Evolutionary conservation across 768 basidiomycete species (phyloP).

Genomic region (Pluteus cervinus): DNA sequence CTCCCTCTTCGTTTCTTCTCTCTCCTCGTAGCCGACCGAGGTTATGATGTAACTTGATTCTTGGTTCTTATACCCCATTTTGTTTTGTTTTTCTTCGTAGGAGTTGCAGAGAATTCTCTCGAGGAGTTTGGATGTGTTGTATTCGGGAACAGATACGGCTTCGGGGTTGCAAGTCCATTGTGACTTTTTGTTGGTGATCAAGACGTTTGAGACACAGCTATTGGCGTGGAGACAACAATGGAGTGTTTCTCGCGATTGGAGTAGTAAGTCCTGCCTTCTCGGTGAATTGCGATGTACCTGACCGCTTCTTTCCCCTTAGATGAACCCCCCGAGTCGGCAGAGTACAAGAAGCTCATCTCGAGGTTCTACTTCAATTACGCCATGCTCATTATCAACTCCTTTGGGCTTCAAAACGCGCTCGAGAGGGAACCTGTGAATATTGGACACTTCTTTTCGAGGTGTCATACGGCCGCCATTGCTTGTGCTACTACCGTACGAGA

Average conservation of each 20-base stretch:
- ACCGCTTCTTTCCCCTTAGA: constrained; percentile 13
- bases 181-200: constrained; percentile 81
- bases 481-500: constrained; percentile 74
- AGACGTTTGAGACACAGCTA: constrained; percentile 79
- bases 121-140: constrained; percentile 84
- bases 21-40: too few species aligned
- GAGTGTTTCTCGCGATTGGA: constrained; percentile 31
- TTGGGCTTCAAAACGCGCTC: constrained; percentile 94
- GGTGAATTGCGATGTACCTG: constrained; percentile 1
- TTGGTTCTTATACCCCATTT: constrained; percentile 1
- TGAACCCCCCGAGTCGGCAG: constrained; percentile 14
- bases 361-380: constrained; percentile 84
- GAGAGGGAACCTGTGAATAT: constrained; percentile 70
- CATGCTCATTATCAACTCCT: constrained; percentile 87
- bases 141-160: constrained; percentile 71
- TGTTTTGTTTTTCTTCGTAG: constrained; percentile 26
- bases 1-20: not conserved
- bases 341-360: constrained; percentile 48
- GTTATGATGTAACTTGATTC: too few species aligned
- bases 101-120: constrained; percentile 88
- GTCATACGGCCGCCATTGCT: constrained; percentile 64
- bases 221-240: constrained; percentile 51
- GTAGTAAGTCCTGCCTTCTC: constrained; percentile 18
- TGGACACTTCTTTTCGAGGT: constrained; percentile 79
- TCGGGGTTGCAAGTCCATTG: constrained; percentile 81